Evolutionary conservation across 768 basidiomycete species (phyloP).

Genomic region (Hysterangium stoloniferum): DNA sequence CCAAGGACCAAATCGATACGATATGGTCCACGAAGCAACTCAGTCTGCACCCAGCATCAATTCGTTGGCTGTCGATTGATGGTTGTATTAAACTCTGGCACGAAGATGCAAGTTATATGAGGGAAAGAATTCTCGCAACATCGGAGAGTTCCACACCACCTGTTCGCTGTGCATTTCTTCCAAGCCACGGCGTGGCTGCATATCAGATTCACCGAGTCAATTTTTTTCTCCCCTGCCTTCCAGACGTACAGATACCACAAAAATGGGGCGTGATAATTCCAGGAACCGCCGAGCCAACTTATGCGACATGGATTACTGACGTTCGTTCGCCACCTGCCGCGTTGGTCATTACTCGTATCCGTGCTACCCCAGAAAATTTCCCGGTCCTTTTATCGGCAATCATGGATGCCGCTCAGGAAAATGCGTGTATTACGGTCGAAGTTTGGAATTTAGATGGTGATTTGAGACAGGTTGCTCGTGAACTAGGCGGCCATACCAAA

Average conservation of each 20-base stretch:
- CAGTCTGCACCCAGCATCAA: neutral
- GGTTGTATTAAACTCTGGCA: constrained; percentile 33
- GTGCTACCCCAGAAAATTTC: constrained; percentile 26
- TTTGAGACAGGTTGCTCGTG: constrained; percentile 22
- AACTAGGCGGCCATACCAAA: constrained; percentile 25
- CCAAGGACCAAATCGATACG: constrained; percentile 30
- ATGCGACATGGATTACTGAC: constrained; percentile 42
- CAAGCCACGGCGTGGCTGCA: constrained; percentile 40
- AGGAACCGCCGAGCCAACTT: constrained; percentile 16
- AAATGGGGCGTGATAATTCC: constrained; percentile 24
- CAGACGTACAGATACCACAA: neutral
- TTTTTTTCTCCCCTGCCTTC: constrained; percentile 12
- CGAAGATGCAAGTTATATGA: constrained; percentile 32
- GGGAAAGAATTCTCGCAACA: constrained; percentile 14
- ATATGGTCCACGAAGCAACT: constrained; percentile 28
- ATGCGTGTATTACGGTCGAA: constrained; percentile 34
- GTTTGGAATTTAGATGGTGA: constrained; percentile 38
- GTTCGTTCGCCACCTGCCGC: constrained; percentile 23
- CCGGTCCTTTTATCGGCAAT: constrained; percentile 28
- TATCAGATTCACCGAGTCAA: constrained; percentile 21
- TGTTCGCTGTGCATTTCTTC: constrained; percentile 26
- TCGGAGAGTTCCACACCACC: constrained; percentile 19
- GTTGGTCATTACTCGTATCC: constrained; percentile 40
- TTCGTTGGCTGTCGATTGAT: constrained; percentile 29
- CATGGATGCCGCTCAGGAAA: constrained; percentile 26